Conservation (phyloP, 345 rosid species). For the Bretschneidera sinensis region DNA sequence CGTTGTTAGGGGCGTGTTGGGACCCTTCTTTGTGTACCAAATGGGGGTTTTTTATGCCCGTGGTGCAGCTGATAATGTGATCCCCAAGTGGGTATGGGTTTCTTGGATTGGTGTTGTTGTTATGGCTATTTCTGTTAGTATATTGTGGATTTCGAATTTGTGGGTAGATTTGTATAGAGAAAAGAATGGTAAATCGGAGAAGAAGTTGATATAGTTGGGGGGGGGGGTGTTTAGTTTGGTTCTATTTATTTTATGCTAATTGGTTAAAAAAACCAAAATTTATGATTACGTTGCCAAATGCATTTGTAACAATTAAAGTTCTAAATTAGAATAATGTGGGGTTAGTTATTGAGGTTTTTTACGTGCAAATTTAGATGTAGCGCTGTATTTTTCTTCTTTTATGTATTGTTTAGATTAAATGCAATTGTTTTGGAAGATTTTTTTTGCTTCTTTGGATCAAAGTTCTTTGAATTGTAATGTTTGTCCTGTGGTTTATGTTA, state of each 20-base stretch:
- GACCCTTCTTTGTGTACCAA: constrained; percentile 54
- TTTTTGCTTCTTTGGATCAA: too few relatives aligned
- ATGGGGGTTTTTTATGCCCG: constrained; percentile 51
- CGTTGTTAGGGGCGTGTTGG: constrained; percentile 61
- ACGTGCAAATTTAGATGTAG: too few relatives aligned
- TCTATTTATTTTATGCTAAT: neutral
- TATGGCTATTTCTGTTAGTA: constrained; percentile 65
- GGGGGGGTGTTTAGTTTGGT: neutral
- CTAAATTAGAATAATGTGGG: too few relatives aligned
- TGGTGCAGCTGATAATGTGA: constrained; percentile 49
- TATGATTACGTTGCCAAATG: too few relatives aligned
- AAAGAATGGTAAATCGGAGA: constrained; percentile 31
- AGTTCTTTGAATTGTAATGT: too few relatives aligned
- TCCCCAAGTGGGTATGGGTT: constrained; percentile 83
- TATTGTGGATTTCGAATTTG: constrained; percentile 73
- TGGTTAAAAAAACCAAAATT: too few relatives aligned
- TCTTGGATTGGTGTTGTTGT: constrained; percentile 77
- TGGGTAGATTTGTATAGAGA: constrained; percentile 67
- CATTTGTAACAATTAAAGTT: neutral
- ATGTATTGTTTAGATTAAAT: too few relatives aligned
- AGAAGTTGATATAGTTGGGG: constrained; percentile 44
- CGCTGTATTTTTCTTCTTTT: too few relatives aligned
- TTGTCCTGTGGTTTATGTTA: too few relatives aligned
- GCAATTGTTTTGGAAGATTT: too few relatives aligned
- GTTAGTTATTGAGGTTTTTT: too few relatives aligned